phyloP scores from a whole-genome alignment of 2,329 filamentous ascomycete species.

The Hymenoscyphus infarciens region DNA sequence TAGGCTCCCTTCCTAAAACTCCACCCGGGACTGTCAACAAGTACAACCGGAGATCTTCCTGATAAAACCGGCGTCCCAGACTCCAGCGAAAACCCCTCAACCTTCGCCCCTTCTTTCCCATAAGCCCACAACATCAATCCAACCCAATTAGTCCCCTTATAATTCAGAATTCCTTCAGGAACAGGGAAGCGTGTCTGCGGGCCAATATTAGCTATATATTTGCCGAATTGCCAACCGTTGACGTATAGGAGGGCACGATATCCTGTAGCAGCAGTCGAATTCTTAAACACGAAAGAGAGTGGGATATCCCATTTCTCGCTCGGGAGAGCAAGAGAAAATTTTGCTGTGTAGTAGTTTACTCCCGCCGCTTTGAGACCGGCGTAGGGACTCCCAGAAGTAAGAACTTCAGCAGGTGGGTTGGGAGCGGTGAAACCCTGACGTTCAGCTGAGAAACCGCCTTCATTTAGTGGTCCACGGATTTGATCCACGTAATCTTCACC shows the following conservation, averaged over 20 bases:
- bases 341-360: conserved; percentile 54
- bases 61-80: neutral
- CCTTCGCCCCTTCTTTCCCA: neutral
- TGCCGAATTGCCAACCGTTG: conserved; percentile 70
- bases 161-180: conserved; percentile 44
- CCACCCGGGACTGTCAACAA: neutral
- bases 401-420: conserved; percentile 44
- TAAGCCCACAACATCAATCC: neutral
- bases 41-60: neutral
- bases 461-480: conserved; percentile 60
- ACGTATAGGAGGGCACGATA: conserved; percentile 66
- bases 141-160: neutral
- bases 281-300: conserved; percentile 44
- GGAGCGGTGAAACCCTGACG: conserved; percentile 61
- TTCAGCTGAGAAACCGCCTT: conserved; percentile 62
- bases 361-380: conserved; percentile 40
- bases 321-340: conserved; percentile 52
- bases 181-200: conserved; percentile 69
- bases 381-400: conserved; percentile 41
- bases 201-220: conserved; percentile 64
- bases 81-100: conserved; percentile 1
- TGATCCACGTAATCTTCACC: conserved; percentile 60
- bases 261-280: conserved; percentile 31
- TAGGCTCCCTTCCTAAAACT: neutral
- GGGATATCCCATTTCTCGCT: conserved; percentile 53